phyloP scores from a whole-genome alignment of 2,329 filamentous ascomycete species.

The Elsinoe ampelina region DNA sequence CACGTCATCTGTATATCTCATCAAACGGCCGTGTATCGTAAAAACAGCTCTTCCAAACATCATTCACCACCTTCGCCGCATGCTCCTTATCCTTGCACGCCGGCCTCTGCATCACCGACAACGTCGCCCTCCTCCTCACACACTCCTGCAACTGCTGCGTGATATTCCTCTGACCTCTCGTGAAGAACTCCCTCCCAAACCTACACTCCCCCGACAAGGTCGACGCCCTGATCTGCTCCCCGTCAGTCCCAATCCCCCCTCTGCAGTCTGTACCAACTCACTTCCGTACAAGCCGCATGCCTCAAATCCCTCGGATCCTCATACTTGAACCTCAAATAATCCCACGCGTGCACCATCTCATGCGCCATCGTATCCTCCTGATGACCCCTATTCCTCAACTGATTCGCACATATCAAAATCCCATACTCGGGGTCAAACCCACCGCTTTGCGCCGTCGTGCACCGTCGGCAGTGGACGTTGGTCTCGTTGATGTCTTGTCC shows the following conservation, averaged over 20 bases:
- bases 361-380: conserved; percentile 58
- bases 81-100: conserved; percentile 77
- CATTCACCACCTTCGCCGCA: conserved; percentile 79
- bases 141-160: conserved; percentile 93
- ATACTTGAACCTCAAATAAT: conserved; percentile 57
- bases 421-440: conserved; percentile 82
- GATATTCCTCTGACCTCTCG: conserved; percentile 73
- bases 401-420: conserved; percentile 87
- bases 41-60: conserved; percentile 99
- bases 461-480: conserved; percentile 78
- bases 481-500: conserved; percentile 62
- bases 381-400: conserved; percentile 68
- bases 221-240: conserved; percentile 65
- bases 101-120: conserved; percentile 69
- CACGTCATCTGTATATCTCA: conserved; percentile 70
- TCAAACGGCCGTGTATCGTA: conserved; percentile 90
- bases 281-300: conserved; percentile 92
- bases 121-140: conserved; percentile 69
- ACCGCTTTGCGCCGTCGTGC: conserved; percentile 61
- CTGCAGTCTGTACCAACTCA: conserved; percentile 31
- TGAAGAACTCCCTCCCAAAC: conserved; percentile 78
- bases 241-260: not conserved
- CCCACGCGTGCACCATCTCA: conserved; percentile 18
- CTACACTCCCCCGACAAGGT: conserved; percentile 91
- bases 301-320: conserved; percentile 65